Percentiles rank a stretch among this genome's conserved stretches.
Evolutionary conservation across 495 filamentous ascomycete genomes (phyloP).

Genomic region (Glarea lozoyensis): DNA sequence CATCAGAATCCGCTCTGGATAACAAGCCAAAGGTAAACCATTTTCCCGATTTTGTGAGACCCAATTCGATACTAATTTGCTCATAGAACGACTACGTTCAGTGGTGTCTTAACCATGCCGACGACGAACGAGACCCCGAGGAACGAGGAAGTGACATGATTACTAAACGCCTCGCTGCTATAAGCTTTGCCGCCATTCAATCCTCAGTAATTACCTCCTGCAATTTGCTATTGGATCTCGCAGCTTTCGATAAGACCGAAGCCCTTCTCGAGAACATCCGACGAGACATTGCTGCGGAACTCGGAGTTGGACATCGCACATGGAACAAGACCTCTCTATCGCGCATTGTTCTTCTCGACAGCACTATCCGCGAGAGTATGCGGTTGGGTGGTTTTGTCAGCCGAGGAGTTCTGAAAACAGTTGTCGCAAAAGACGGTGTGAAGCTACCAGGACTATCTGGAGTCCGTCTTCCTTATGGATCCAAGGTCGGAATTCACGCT

Average conservation of each 20-base stretch:
- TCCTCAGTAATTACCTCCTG: constrained; percentile 37
- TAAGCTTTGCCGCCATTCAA: constrained; percentile 41
- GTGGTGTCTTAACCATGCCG: constrained; percentile 28
- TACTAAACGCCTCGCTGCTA: constrained; percentile 27
- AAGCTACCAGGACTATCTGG: constrained; percentile 24
- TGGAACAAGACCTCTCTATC: constrained; percentile 36
- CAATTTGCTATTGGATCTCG: constrained; percentile 32
- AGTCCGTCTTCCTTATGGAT: constrained; percentile 27
- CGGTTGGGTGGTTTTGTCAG: constrained; percentile 30
- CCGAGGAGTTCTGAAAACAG: constrained; percentile 30
- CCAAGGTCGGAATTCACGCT: constrained; percentile 29
- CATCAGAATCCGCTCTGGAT: constrained; percentile 1
- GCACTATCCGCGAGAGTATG: constrained; percentile 32
- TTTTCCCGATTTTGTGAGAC: neutral
- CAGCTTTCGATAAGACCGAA: neutral
- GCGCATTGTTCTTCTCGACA: constrained; percentile 33
- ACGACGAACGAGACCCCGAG: constrained; percentile 18
- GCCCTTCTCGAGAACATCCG: constrained; percentile 1
- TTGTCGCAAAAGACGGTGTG: constrained; percentile 29
- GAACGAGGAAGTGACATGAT: constrained; percentile 23
- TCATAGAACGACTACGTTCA: constrained; percentile 28
- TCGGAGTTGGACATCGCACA: constrained; percentile 1
- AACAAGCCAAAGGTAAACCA: constrained; percentile 1
- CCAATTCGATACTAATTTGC: neutral
- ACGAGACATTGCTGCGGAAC: constrained; percentile 2